phyloP scores from a whole-genome alignment of 345 rosid genomes.

The Populus alba region DNA sequence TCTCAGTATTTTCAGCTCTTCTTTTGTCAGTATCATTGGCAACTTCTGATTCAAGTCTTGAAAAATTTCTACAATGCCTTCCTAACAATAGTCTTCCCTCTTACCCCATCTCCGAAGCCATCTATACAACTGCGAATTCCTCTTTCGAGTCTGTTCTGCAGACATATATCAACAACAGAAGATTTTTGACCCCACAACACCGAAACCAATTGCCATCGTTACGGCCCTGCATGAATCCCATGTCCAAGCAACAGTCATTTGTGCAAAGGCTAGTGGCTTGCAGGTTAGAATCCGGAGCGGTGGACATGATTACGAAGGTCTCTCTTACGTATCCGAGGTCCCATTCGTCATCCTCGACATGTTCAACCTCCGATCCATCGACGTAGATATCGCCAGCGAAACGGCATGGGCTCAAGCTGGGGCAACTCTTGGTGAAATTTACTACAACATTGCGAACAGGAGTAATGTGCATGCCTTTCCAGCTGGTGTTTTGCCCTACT shows the following conservation, averaged over 20 bases:
- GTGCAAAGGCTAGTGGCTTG: neutral
- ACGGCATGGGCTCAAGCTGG: constrained; percentile 14
- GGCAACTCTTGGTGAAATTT: constrained; percentile 8
- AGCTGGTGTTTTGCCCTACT: neutral
- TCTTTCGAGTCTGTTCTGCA: neutral
- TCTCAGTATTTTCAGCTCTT: neutral
- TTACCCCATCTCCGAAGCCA: neutral
- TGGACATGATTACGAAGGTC: constrained; percentile 13
- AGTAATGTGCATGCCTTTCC: constrained; percentile 10
- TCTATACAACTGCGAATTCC: neutral
- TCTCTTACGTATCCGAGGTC: neutral
- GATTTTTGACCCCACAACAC: neutral
- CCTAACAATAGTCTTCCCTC: neutral
- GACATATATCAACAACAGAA: neutral
- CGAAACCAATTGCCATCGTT: neutral
- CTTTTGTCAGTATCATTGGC: neutral
- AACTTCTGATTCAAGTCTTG: neutral
- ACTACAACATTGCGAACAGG: neutral
- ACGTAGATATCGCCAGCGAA: neutral
- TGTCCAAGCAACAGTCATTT: constrained; percentile 5
- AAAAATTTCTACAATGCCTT: neutral
- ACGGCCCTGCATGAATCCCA: constrained; percentile 1
- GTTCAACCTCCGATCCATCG: neutral
- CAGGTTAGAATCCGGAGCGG: constrained; percentile 5
- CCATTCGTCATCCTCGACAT: constrained; percentile 10